These are phyloP conservation scores for Corymbia citriodora DNA, from an alignment of 441 rosid species.

Conservation along the genomic window DNA sequence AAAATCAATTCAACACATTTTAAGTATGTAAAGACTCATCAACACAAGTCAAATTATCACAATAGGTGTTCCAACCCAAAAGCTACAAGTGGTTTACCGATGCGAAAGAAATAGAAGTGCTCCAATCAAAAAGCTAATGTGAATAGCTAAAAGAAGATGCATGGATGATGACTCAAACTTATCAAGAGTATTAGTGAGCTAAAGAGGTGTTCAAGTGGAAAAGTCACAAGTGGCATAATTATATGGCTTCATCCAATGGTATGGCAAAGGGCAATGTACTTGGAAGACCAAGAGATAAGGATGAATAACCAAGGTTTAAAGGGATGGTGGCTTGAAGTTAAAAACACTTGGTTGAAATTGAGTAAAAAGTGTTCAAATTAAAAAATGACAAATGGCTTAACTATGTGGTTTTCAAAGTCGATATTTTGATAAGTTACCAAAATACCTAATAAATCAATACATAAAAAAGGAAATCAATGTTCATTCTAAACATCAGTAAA, in stretches of 20 bases:
- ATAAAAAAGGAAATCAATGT: too few species aligned
- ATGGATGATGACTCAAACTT: background rate
- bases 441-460: background rate
- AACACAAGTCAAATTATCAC: background rate
- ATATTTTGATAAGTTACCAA: background rate
- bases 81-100: too few species aligned
- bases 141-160: background rate
- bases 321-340: background rate
- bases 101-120: too few species aligned
- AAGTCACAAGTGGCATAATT: background rate
- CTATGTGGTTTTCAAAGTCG: background rate
- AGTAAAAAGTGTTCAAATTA: background rate
- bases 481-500: background rate
- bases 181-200: background rate
- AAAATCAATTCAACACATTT: background rate
- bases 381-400: background rate
- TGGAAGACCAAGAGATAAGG: background rate
- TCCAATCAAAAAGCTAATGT: too few species aligned
- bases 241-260: background rate
- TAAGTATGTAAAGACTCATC: background rate
- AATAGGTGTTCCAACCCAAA: background rate
- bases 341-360: background rate
- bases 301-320: background rate
- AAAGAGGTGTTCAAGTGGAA: background rate
- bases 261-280: background rate